These are phyloP conservation scores for Diddensiella caesifluorescens DNA, from an alignment of 805 yeast species.

Conservation along the genomic window DNA sequence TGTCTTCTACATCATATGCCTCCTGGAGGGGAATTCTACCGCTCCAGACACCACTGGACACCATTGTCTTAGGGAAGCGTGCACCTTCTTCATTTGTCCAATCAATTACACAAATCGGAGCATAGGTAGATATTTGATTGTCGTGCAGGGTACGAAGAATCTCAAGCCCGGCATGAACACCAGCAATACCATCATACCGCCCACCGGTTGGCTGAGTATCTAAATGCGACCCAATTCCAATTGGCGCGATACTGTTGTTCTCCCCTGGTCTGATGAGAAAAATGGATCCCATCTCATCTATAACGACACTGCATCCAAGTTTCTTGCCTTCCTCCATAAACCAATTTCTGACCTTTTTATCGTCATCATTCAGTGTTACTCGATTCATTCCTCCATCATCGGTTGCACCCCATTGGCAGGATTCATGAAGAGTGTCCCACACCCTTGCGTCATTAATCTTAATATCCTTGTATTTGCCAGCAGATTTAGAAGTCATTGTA, in stretches of 20 bases:
- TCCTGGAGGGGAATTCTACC: constrained; percentile 43
- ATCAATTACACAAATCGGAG: constrained; percentile 57
- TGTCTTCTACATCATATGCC: constrained; percentile 47
- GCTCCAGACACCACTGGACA: constrained; percentile 67
- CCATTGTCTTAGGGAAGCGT: constrained; percentile 61
- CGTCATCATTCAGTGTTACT: constrained; percentile 56
- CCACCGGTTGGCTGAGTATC: constrained; percentile 81
- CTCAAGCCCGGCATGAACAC: constrained; percentile 64
- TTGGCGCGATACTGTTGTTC: constrained; percentile 44
- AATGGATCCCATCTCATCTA: constrained; percentile 65
- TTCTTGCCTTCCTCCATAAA: constrained; percentile 45
- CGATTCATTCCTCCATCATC: constrained; percentile 68
- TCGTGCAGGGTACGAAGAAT: constrained; percentile 61
- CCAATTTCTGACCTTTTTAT: constrained; percentile 64
- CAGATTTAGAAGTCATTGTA: too few relatives aligned
- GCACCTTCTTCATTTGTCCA: constrained; percentile 85
- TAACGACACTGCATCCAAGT: constrained; percentile 52
- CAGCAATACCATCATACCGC: constrained; percentile 66
- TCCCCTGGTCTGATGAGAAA: constrained; percentile 61
- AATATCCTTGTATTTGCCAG: too few relatives aligned
- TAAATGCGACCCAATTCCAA: constrained; percentile 67
- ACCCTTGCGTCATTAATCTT: constrained; percentile 40
- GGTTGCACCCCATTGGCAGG: constrained; percentile 56
- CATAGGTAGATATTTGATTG: constrained; percentile 53
- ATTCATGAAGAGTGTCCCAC: constrained; percentile 54